Percentiles rank a stretch among this genome's conserved stretches.
Evolutionary conservation across 2,329 filamentous ascomycete species (phyloP).

Genomic region (Leptodontidium sp.): DNA sequence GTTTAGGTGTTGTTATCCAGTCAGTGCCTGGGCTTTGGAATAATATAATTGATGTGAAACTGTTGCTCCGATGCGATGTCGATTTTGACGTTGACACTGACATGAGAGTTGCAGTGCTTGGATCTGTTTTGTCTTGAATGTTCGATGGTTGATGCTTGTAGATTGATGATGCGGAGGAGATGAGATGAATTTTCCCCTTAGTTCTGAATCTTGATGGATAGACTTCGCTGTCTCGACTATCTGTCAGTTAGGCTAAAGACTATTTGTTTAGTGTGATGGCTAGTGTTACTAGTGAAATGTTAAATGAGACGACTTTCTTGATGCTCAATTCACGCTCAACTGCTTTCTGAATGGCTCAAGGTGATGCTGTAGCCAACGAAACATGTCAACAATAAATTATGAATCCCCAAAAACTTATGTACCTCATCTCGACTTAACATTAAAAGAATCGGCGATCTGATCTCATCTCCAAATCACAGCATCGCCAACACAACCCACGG

Average conservation of each 20-base stretch:
- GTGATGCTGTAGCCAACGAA: not conserved
- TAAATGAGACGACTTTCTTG: not conserved
- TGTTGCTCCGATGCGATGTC: not conserved
- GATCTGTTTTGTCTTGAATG: not conserved
- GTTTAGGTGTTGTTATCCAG: not conserved
- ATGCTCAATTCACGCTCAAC: not conserved
- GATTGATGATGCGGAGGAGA: not conserved
- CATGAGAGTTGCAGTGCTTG: too few relatives aligned
- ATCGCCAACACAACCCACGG: not conserved
- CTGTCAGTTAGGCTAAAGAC: not conserved
- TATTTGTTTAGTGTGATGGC: not conserved
- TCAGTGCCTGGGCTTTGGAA: too few relatives aligned
- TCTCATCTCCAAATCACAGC: too few relatives aligned
- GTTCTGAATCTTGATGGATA: not conserved
- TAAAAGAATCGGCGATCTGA: too few relatives aligned
- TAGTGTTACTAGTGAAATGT: not conserved
- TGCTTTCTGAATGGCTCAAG: not conserved
- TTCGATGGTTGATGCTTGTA: conserved; percentile 9
- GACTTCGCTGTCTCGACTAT: not conserved
- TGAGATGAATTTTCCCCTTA: not conserved
- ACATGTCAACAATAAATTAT: not conserved
- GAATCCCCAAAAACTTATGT: not conserved
- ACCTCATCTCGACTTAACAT: not conserved
- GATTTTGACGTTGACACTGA: not conserved
- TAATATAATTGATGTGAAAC: not conserved